Base-by-base conservation (phyloP, 1,139 yeast genomes). In the Magnusiomyces paraingens region DNA sequence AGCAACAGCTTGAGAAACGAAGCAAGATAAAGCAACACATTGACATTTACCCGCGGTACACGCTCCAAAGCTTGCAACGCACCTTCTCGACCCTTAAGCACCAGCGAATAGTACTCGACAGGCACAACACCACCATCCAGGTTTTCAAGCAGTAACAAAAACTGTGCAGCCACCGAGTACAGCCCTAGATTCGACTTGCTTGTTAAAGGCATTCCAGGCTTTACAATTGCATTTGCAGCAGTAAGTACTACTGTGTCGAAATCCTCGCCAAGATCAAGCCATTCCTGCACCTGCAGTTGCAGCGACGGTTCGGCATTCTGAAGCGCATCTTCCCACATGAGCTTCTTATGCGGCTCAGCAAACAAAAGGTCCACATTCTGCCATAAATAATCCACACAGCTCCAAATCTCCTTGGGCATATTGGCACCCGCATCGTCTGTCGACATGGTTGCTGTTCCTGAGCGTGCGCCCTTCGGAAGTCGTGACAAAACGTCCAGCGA, bases 81-180 rank as follows among this genome's bases (percentile, higher is more conserved):
- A 15, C 57, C 58, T 17, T 47, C 53, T 3, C 50, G 51, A 20
- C 57, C 58, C 6, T 47, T 36, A 4, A 51, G 44, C 1, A 55
- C 55, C 18, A 55, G 53, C 20, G 56, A 39, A 6, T 71, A 65
- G 40, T 70, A 60, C 32, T 70, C 72, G 17, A 58, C 62, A 0
- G 76, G 69, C 12, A 77, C 66, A 10, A 76, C 63, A 2, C 76
- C 76, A 20, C 73, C 77, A 18, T 74, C 72, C 11, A 74, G 57
- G 55, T 70, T 66, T 26, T 62, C 58, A 55, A 77, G 58, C 3
- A 77, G 52, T 2, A 71, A 54, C 11, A 72, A 36, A 26, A 71
- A 64, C 42, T 64, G 66, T 35, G 62, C 62, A 1, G 70, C 67
- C 1, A 71, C 73, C 0, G 72, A 65, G 36, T 62, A 63, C 1